phyloP scores from a whole-genome alignment of 169 alveolate genomes.

The Perkinsus marinus region DNA sequence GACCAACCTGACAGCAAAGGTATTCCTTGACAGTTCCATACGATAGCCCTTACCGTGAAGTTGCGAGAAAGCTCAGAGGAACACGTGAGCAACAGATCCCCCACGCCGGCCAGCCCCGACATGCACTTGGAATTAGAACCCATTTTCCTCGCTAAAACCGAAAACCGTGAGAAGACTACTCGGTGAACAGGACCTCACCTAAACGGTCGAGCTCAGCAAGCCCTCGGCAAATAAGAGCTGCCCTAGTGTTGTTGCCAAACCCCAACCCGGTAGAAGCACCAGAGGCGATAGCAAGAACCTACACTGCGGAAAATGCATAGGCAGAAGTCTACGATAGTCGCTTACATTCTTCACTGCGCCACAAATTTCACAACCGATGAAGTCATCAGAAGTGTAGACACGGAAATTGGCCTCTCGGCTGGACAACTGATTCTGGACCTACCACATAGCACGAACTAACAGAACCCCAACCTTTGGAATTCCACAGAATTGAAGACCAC shows the following conservation, averaged over 20 bases:
- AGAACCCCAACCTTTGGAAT: too few species aligned
- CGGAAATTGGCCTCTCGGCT: slow-evolving; percentile 10
- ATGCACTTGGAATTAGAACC: slow-evolving; percentile 6
- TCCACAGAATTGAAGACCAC: too few species aligned
- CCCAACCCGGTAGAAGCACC: slow-evolving; percentile 23
- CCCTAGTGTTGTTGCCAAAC: slow-evolving; percentile 15
- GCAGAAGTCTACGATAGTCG: background rate
- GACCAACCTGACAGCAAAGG: slow-evolving; percentile 5
- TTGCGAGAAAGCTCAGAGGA: background rate
- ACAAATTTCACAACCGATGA: slow-evolving; percentile 21
- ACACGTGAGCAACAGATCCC: slow-evolving; percentile 23
- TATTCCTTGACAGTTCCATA: background rate
- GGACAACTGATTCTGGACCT: slow-evolving; percentile 10
- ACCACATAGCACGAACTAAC: background rate
- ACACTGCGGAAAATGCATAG: background rate
- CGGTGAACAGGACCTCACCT: background rate
- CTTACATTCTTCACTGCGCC: slow-evolving; percentile 12
- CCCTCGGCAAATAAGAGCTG: slow-evolving; percentile 20
- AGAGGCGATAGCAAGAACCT: slow-evolving; percentile 15
- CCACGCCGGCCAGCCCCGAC: slow-evolving; percentile 13
- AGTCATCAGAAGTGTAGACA: slow-evolving; percentile 13
- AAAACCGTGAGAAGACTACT: background rate
- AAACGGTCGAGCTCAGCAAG: slow-evolving; percentile 18
- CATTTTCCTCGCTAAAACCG: slow-evolving; percentile 5
- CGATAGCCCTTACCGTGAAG: background rate